Percentiles rank a stretch among this genome's conserved stretches.
Evolutionary conservation across 2,329 filamentous ascomycete genomes (phyloP).

Genomic region (Ophiostoma perfectum): DNA sequence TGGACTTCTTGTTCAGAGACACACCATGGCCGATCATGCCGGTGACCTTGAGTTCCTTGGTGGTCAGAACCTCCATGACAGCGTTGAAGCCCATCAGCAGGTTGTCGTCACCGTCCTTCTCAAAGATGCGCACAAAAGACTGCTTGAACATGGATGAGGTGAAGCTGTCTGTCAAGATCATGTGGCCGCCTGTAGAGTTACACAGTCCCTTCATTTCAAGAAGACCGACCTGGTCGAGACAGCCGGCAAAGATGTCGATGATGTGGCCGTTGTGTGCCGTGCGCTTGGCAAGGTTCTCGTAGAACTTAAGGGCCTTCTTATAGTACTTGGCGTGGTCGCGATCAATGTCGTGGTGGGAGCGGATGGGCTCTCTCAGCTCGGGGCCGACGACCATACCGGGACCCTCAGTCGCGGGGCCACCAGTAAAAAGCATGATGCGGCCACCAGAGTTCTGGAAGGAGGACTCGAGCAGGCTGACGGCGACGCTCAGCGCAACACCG

Average conservation of each 20-base stretch:
- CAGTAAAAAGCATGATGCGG: conserved; percentile 95
- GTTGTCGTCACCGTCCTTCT: conserved; percentile 93
- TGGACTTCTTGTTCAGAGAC: conserved; percentile 96
- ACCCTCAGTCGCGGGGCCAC: conserved; percentile 89
- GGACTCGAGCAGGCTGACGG: conserved; percentile 84
- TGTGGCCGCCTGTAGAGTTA: conserved; percentile 94
- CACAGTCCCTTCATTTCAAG: conserved; percentile 97
- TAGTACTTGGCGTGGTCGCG: conserved; percentile 99
- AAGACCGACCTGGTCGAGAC: conserved; percentile 92
- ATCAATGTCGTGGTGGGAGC: conserved; percentile 98
- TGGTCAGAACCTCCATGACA: conserved; percentile 89
- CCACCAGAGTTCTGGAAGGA: conserved; percentile 94
- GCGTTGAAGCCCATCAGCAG: conserved; percentile 98
- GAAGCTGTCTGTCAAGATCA: conserved; percentile 97
- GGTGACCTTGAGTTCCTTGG: conserved; percentile 96
- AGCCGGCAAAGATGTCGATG: conserved; percentile 95
- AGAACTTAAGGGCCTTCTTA: conserved; percentile 99
- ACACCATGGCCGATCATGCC: conserved; percentile 95
- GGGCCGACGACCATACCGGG: conserved; percentile 95
- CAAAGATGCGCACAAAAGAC: conserved; percentile 93
- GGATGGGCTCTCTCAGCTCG: conserved; percentile 90
- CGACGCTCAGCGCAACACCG: conserved; percentile 92
- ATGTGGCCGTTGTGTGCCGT: conserved; percentile 95
- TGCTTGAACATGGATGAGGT: conserved; percentile 99
- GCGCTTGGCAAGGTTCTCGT: conserved; percentile 87